Percentiles rank a stretch among this genome's conserved stretches.
Conservation (phyloP, 2,329 filamentous ascomycete genomes). For the Chalaropsis ovoidea region DNA sequence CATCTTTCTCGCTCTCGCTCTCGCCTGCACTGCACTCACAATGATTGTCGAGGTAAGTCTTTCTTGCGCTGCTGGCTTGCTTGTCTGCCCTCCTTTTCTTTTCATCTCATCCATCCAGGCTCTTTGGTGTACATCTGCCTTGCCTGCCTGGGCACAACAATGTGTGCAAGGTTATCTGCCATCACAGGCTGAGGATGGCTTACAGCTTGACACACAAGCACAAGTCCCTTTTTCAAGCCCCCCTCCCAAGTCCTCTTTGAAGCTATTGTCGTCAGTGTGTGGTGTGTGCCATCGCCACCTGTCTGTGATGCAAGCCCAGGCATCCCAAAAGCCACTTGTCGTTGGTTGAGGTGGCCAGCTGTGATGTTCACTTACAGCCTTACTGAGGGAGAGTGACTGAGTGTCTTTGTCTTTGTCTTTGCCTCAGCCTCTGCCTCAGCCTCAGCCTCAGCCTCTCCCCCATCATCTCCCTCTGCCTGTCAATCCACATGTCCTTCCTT, state of each 20-base stretch:
- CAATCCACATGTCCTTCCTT: too few relatives aligned
- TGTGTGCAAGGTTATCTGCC: background rate
- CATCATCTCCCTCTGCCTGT: background rate
- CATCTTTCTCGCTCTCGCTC: background rate
- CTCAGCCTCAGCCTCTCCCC: background rate
- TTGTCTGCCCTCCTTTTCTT: slow-evolving; percentile 20
- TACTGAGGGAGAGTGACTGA: too few relatives aligned
- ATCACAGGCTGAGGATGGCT: background rate
- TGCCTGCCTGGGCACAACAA: background rate
- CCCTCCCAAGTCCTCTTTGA: too few relatives aligned
- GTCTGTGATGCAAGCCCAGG: too few relatives aligned
- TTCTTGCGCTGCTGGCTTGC: slow-evolving; percentile 19
- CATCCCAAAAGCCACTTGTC: too few relatives aligned
- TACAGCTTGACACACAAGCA: slow-evolving; percentile 4
- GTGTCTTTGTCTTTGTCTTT: too few relatives aligned
- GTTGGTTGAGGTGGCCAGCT: too few relatives aligned
- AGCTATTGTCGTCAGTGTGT: too few relatives aligned
- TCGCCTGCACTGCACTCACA: slow-evolving; percentile 19
- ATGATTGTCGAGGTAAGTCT: slow-evolving; percentile 33
- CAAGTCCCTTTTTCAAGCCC: background rate
- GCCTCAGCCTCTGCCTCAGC: too few relatives aligned
- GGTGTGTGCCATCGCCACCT: too few relatives aligned
- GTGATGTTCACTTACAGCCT: too few relatives aligned
- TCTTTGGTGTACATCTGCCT: background rate
- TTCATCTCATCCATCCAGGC: background rate